phyloP scores from a whole-genome alignment of 2,329 filamentous ascomycete genomes.

The Monascus ruber region DNA sequence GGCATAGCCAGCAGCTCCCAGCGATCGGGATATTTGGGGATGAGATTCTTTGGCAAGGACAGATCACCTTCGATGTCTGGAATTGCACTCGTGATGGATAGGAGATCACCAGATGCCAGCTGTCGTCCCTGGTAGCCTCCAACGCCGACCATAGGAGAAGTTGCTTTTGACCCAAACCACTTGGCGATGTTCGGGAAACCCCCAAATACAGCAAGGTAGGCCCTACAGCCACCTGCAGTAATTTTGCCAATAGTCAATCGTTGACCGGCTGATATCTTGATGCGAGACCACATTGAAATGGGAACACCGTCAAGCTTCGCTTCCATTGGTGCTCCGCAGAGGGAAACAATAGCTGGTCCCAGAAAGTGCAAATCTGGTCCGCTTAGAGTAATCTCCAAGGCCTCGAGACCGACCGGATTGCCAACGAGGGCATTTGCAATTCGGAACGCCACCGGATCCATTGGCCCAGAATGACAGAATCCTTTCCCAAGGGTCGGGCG shows the following conservation, averaged over 20 bases:
- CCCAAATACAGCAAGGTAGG: slow-evolving; percentile 48
- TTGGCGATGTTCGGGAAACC: slow-evolving; percentile 44
- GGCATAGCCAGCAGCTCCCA: slow-evolving; percentile 46
- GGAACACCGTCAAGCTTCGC: slow-evolving; percentile 39
- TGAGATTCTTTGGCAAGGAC: slow-evolving; percentile 33
- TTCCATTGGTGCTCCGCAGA: slow-evolving; percentile 47
- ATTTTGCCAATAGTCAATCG: slow-evolving; percentile 45
- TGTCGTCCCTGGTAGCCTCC: slow-evolving; percentile 50
- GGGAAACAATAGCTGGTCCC: slow-evolving; percentile 41
- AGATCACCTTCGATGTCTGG: slow-evolving; percentile 22
- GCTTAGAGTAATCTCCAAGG: slow-evolving; percentile 48
- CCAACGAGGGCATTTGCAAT: slow-evolving; percentile 51
- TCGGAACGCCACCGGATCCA: slow-evolving; percentile 49
- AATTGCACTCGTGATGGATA: slow-evolving; percentile 33
- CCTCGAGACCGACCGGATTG: slow-evolving; percentile 41
- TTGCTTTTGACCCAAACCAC: slow-evolving; percentile 50
- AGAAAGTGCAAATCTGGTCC: slow-evolving; percentile 50
- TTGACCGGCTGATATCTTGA: slow-evolving; percentile 41
- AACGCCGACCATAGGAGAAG: slow-evolving; percentile 45
- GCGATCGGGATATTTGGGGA: slow-evolving; percentile 38
- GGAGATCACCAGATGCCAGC: slow-evolving; percentile 43
- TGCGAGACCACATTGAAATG: slow-evolving; percentile 45
- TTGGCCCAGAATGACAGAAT: slow-evolving; percentile 49
- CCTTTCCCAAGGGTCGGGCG: slow-evolving; percentile 47
- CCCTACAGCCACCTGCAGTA: slow-evolving; percentile 42